A percentile compares a stretch with the other conserved stretches of the same genome.
Evolutionary conservation across 495 filamentous ascomycete species (phyloP).

Genomic region (Parachaetomium inaequale): DNA sequence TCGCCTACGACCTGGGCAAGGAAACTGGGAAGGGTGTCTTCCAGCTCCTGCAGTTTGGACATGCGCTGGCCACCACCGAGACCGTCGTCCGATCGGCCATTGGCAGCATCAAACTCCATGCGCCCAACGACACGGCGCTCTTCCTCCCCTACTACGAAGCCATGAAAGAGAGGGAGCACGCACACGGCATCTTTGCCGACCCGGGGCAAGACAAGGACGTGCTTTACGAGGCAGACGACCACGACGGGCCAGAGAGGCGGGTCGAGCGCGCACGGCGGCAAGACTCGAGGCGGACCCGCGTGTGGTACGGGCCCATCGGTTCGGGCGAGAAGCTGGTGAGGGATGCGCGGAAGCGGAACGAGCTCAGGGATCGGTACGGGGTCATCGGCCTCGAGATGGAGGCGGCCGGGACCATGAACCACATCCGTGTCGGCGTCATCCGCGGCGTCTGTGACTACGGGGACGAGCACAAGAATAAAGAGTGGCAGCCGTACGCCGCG

Average conservation of each 20-base stretch:
- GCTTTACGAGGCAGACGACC: neutral
- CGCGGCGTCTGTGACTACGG: neutral
- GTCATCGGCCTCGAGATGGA: neutral
- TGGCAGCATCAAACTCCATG: neutral
- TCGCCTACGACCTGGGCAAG: neutral
- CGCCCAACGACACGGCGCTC: neutral
- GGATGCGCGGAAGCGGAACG: neutral
- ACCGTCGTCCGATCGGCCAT: neutral
- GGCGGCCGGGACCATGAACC: constrained; percentile 1
- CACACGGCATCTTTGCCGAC: neutral
- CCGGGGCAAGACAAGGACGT: neutral
- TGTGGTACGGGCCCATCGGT: neutral
- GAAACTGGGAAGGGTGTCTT: neutral
- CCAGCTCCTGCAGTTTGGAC: neutral
- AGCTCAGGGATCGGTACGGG: neutral
- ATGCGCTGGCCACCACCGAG: neutral
- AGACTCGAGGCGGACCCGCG: neutral
- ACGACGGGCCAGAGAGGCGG: too few relatives aligned
- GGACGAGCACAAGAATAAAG: neutral
- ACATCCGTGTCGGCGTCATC: neutral
- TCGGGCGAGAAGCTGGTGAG: neutral
- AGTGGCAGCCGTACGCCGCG: neutral
- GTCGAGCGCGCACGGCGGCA: neutral
- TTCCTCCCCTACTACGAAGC: neutral
- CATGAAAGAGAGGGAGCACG: neutral